Evolutionary conservation across 495 filamentous ascomycete species (phyloP).

Genomic region (Penicillium canescens): DNA sequence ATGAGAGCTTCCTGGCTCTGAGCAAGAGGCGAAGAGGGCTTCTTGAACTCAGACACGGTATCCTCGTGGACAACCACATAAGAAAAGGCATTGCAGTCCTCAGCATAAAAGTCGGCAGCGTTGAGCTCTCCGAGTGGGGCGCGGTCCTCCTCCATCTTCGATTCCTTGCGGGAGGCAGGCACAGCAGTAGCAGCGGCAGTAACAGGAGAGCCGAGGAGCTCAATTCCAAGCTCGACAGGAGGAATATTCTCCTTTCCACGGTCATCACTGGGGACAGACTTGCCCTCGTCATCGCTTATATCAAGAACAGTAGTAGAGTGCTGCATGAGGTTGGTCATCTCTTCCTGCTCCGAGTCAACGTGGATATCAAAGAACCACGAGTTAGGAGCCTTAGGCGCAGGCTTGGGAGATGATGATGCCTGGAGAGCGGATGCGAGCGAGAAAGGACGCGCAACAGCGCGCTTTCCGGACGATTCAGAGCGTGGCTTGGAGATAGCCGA

Average conservation of each 20-base stretch:
- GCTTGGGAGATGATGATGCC: conserved; percentile 32
- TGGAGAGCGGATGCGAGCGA: conserved; percentile 74
- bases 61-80: conserved; percentile 56
- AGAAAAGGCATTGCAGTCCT: conserved; percentile 63
- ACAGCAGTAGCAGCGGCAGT: conserved; percentile 27
- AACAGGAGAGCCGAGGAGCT: conserved; percentile 26
- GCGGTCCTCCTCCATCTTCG: conserved; percentile 57
- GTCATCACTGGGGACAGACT: conserved; percentile 39
- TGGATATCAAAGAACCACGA: conserved; percentile 94
- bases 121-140: conserved; percentile 69
- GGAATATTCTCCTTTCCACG: conserved; percentile 93
- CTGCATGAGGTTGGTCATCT: conserved; percentile 86
- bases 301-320: conserved; percentile 85
- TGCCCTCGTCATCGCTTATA: conserved; percentile 63
- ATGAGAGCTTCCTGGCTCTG: conserved; percentile 7
- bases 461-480: conserved; percentile 51
- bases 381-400: conserved; percentile 49
- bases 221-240: conserved; percentile 35
- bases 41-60: conserved; percentile 19
- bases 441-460: conserved; percentile 57
- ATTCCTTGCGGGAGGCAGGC: conserved; percentile 28
- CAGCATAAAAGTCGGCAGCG: conserved; percentile 70
- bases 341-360: conserved; percentile 86
- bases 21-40: conserved; percentile 9
- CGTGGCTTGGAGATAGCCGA: conserved; percentile 44